Evolutionary conservation across 2,329 filamentous ascomycete genomes (phyloP), one percentile per base, ranked within the genome.

Genomic region (Claviceps maximensis): DNA sequence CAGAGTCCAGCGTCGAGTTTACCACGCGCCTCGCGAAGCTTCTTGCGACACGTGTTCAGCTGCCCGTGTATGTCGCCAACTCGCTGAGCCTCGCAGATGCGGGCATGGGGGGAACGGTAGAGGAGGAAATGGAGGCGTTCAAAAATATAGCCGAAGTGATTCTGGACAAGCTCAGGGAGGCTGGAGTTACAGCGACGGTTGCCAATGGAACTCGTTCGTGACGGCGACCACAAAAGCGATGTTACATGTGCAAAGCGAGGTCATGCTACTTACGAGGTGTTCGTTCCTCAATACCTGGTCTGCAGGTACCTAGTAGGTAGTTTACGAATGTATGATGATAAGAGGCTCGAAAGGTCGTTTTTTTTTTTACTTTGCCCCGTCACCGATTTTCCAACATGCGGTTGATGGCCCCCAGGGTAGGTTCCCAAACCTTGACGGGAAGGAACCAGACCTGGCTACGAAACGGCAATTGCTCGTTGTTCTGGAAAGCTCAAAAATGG

Each of bases 121-220:
- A 96, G 64, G 93, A 97, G 73, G 91, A 97, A 71, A 90, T 96
- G 82, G 89, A 91, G 63, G 88, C 86, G 0, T 84, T 96, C 61
- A 82, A 79, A 62, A 78, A 77, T 58, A 81, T 95, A 42, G 82
- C 90, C 33, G 78, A 86, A 54, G 79, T 86, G 47, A 78, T 90
- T 21, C 57, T 68, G 7, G 61, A 57, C 15, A 62, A 58, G 53
- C 61, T 71, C 13, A 57, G 59, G 47, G 51, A 58, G 17, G 52
- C 58, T 1, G 59, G 57, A 4, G 12, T 54, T 40, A 58, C 47
- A 19, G 50, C 50, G 4, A 9, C 50, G 10, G 52, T 45, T 2
- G 51, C 54, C 10, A 55, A 51, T 38, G 48, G 51, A 10, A 33
- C 45, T 29, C 36, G 17, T 27, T 38, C 38, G 19, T 36, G 33